Percentiles rank a stretch among this genome's conserved stretches.
phyloP scores from a whole-genome alignment of 164 flowering plant species.

The Piper longum region DNA sequence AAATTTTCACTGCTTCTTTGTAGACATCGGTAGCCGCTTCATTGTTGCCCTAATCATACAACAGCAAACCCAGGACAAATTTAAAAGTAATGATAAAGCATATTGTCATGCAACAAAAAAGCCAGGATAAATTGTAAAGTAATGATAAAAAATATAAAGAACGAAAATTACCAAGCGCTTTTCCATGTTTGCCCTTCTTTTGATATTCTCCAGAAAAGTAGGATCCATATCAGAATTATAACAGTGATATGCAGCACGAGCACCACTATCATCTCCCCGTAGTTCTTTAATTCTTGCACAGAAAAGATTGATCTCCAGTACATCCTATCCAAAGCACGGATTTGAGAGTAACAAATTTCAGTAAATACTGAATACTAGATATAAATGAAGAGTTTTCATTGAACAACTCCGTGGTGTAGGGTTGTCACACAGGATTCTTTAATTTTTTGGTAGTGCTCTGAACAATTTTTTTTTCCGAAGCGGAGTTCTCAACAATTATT shows the following conservation, averaged over 20 bases:
- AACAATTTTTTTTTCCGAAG: no score
- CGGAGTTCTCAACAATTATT: no score
- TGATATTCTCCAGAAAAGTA: constrained; percentile 37
- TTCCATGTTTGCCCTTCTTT: constrained; percentile 69
- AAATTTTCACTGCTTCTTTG: constrained; percentile 50
- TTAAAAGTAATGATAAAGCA: no score
- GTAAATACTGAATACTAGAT: no score
- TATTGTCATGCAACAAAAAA: background rate
- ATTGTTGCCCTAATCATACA: constrained; percentile 51
- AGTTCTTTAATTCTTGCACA: constrained; percentile 71
- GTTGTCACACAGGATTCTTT: no score
- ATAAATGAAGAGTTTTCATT: no score
- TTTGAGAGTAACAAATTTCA: background rate
- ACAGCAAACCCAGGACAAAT: background rate
- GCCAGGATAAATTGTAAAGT: background rate
- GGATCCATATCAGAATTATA: constrained; percentile 23
- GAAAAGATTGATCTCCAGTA: constrained; percentile 58
- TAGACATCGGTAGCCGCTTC: constrained; percentile 44
- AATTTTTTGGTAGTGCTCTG: no score
- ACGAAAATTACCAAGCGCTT: constrained; percentile 51
- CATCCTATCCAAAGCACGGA: constrained; percentile 12
- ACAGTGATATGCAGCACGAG: constrained; percentile 45
- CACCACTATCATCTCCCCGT: constrained; percentile 46
- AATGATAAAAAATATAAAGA: background rate
- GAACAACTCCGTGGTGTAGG: no score